These are phyloP conservation scores for Purpureocillium lavendulum DNA, from an alignment of 2,329 filamentous ascomycete species.

Conservation along the genomic window DNA sequence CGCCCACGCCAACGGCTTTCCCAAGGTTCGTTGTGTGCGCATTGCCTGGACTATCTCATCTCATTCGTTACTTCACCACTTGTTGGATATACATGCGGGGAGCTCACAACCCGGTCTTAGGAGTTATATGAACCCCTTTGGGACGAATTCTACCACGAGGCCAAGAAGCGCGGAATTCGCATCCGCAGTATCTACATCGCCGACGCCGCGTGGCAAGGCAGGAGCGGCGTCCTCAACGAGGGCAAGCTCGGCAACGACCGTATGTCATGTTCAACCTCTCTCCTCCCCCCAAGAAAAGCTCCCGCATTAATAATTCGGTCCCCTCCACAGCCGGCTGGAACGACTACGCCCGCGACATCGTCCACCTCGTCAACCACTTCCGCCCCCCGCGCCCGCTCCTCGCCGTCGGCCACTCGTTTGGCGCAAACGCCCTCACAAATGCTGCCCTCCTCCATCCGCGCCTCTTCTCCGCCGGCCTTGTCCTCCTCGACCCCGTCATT, in stretches of 20 bases:
- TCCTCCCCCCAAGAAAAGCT: too few relatives aligned
- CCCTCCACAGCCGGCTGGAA: conserved; percentile 81
- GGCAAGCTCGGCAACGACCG: conserved; percentile 73
- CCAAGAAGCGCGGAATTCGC: conserved; percentile 51
- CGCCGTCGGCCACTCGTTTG: conserved; percentile 85
- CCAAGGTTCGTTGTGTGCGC: conserved; percentile 55
- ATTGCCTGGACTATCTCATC: neutral
- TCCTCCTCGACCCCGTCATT: conserved; percentile 83
- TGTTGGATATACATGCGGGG: too few relatives aligned
- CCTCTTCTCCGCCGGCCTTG: conserved; percentile 57
- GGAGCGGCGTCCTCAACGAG: conserved; percentile 72
- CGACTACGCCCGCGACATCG: conserved; percentile 76
- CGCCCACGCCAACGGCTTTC: conserved; percentile 86
- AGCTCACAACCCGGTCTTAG: conserved; percentile 33
- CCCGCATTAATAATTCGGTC: too few relatives aligned
- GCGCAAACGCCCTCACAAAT: conserved; percentile 64
- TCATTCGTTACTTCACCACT: neutral
- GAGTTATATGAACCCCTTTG: conserved; percentile 90
- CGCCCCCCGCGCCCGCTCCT: conserved; percentile 72
- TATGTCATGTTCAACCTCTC: conserved; percentile 28
- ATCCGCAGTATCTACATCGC: conserved; percentile 85
- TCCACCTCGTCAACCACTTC: conserved; percentile 79
- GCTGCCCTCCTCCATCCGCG: conserved; percentile 72
- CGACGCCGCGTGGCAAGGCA: conserved; percentile 79
- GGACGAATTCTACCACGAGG: conserved; percentile 63